Percentiles rank a stretch among this genome's conserved stretches.
These are phyloP conservation scores for Yamadazyma insecticola DNA, from an alignment of 805 yeast species.

Conservation along the genomic window DNA sequence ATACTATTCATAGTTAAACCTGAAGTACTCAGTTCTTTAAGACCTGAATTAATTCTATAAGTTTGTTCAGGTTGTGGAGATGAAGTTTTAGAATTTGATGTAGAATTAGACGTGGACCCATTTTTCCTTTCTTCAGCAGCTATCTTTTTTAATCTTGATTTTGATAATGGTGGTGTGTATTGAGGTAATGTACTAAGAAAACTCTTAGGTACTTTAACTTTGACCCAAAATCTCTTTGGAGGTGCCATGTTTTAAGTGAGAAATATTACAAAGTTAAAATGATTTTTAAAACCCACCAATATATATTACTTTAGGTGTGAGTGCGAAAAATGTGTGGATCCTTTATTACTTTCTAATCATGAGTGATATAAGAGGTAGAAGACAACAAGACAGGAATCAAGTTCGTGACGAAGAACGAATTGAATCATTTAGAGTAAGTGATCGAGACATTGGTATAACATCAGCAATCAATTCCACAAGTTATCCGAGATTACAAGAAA, in stretches of 20 bases:
- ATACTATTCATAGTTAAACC: constrained; percentile 36
- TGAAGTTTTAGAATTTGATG: constrained; percentile 17
- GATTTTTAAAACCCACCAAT: no score
- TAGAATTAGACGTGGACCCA: constrained; percentile 3
- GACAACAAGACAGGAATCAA: no score
- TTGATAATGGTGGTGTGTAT: constrained; percentile 27
- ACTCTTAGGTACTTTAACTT: constrained; percentile 24
- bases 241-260: constrained; percentile 30
- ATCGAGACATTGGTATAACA: no score
- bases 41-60: constrained; percentile 33
- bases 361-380: no score
- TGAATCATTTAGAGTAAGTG: no score
- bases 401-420: no score
- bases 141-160: constrained; percentile 26
- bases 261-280: no score
- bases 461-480: no score
- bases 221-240: constrained; percentile 31
- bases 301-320: no score
- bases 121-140: constrained; percentile 25
- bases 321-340: no score
- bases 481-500: constrained; percentile 8
- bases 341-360: no score
- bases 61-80: constrained; percentile 23
- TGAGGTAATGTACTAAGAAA: constrained; percentile 31
- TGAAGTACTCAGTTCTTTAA: constrained; percentile 37